Evolutionary conservation across 768 basidiomycete genomes (phyloP).

Genomic region (Daedaleopsis sinensis): DNA sequence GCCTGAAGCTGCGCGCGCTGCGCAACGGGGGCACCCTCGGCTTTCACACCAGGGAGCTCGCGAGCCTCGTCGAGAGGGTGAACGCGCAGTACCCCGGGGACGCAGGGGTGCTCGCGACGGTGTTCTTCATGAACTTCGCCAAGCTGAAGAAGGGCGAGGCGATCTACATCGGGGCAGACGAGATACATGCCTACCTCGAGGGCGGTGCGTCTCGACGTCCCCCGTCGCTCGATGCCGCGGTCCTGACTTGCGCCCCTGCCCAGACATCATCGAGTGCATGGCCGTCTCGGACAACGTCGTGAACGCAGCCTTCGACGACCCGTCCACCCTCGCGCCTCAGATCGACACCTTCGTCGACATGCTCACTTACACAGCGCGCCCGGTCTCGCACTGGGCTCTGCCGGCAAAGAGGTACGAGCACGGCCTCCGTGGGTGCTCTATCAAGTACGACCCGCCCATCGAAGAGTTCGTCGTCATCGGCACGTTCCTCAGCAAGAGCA

Average conservation of each 20-base stretch:
- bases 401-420: slow-evolving; percentile 18
- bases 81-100: slow-evolving; percentile 55
- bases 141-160: slow-evolving; percentile 52
- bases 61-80: slow-evolving; percentile 43
- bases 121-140: slow-evolving; percentile 57
- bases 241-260: neutral
- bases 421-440: slow-evolving; percentile 18
- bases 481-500: slow-evolving; percentile 18
- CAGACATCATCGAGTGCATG: slow-evolving; percentile 68
- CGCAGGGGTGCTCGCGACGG: slow-evolving; percentile 52
- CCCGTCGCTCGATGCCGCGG: neutral
- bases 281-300: slow-evolving; percentile 61
- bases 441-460: slow-evolving; percentile 29
- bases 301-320: slow-evolving; percentile 48
- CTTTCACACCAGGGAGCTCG: slow-evolving; percentile 17
- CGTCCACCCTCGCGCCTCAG: slow-evolving; percentile 18
- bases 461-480: slow-evolving; percentile 34
- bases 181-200: slow-evolving; percentile 61
- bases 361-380: slow-evolving; percentile 32
- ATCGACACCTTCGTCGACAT: slow-evolving; percentile 26
- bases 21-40: slow-evolving; percentile 10
- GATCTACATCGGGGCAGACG: slow-evolving; percentile 56
- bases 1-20: slow-evolving; percentile 33
- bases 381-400: slow-evolving; percentile 27
- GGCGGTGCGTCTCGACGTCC: slow-evolving; percentile 41